Percentiles rank a stretch among this genome's conserved stretches.
Conservation (phyloP, 2,329 filamentous ascomycete genomes). For the Pseudogymnoascus sp. region DNA sequence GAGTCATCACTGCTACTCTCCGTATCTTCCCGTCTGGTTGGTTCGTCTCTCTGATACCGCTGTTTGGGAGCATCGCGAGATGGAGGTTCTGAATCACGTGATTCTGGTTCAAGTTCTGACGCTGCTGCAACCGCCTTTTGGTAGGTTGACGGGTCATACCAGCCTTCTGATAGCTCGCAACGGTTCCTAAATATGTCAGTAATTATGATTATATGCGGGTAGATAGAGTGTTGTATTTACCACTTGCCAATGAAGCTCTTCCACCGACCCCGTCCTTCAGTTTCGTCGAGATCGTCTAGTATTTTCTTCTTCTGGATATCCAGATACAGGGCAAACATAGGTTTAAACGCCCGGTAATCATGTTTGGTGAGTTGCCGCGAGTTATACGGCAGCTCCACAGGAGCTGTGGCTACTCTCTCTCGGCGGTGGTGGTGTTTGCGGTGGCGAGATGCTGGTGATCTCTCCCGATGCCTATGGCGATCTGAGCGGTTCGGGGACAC, state of each 20-base stretch:
- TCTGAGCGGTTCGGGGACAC: not conserved
- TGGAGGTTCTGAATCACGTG: constrained; percentile 10
- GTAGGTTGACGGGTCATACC: constrained; percentile 72
- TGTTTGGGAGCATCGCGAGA: constrained; percentile 5
- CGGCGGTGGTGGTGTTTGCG: constrained; percentile 32
- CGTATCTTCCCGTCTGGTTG: not conserved
- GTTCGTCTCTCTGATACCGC: constrained; percentile 10
- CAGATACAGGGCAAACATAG: constrained; percentile 76
- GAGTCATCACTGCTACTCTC: constrained; percentile 26
- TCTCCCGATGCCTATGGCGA: not conserved
- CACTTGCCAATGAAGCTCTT: constrained; percentile 89
- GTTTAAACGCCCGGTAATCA: constrained; percentile 57
- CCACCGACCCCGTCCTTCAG: constrained; percentile 78
- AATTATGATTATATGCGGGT: not conserved
- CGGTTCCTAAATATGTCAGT: constrained; percentile 62
- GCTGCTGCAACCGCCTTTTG: constrained; percentile 25
- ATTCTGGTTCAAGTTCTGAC: constrained; percentile 7
- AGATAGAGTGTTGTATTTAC: constrained; percentile 38
- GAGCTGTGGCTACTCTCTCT: constrained; percentile 6
- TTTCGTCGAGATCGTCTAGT: constrained; percentile 60
- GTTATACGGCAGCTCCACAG: constrained; percentile 50
- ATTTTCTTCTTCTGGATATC: constrained; percentile 76
- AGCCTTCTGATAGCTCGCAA: constrained; percentile 77
- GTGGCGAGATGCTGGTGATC: constrained; percentile 18
- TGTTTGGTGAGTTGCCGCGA: constrained; percentile 59